Evolutionary conservation across 2,329 filamentous ascomycete species (phyloP).

Genomic region (Colletotrichum navitas): DNA sequence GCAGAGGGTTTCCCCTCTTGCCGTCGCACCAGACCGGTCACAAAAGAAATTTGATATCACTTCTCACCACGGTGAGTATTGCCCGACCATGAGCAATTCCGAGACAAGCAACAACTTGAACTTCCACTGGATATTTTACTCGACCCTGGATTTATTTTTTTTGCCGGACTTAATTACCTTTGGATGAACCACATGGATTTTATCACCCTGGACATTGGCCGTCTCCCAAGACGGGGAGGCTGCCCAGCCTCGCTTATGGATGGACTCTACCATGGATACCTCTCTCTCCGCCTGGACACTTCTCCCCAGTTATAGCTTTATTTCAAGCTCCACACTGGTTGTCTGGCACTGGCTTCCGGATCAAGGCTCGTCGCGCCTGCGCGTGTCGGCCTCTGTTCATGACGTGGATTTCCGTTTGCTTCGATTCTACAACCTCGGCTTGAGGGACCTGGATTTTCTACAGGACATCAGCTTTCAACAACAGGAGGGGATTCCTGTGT

Average conservation of each 20-base stretch:
- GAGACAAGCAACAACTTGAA: constrained; percentile 43
- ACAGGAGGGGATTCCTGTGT: not conserved
- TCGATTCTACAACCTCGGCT: constrained; percentile 21
- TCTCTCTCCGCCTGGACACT: constrained; percentile 1
- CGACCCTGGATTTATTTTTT: constrained; percentile 13
- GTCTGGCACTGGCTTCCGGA: not conserved
- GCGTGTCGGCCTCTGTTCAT: constrained; percentile 30
- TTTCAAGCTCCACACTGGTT: constrained; percentile 21
- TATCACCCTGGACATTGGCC: constrained; percentile 8
- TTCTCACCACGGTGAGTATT: constrained; percentile 53
- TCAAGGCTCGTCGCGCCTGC: not conserved
- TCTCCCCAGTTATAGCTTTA: constrained; percentile 12
- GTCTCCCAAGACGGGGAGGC: constrained; percentile 35
- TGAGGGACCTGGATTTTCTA: not conserved
- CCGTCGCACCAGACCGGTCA: constrained; percentile 51
- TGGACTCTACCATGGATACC: constrained; percentile 8
- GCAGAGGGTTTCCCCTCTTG: constrained; percentile 8
- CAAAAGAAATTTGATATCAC: constrained; percentile 43
- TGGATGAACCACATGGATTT: constrained; percentile 17
- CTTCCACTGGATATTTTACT: constrained; percentile 43
- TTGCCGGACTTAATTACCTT: constrained; percentile 10
- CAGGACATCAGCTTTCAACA: not conserved
- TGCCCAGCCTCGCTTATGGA: constrained; percentile 32
- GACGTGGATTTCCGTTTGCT: constrained; percentile 36
- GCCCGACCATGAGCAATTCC: constrained; percentile 46